These are phyloP conservation scores for Dianthus caryophyllus DNA, from an alignment of 148 eudicot genomes.

Conservation along the genomic window DNA sequence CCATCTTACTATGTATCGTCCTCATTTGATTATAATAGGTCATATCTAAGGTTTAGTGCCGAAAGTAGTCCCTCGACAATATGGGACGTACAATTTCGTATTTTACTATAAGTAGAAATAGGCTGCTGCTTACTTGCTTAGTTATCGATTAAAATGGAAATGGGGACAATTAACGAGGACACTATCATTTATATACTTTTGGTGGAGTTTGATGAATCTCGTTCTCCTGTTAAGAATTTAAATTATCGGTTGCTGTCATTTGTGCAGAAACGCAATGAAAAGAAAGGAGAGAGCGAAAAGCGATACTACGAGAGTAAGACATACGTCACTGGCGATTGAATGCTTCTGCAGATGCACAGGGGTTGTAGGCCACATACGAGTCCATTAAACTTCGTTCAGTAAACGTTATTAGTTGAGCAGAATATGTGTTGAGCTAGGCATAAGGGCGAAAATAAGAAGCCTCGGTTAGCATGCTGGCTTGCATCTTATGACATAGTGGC, in stretches of 20 bases:
- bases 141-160: too few relatives aligned
- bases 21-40: too few relatives aligned
- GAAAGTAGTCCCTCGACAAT: too few relatives aligned
- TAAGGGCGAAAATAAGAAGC: slow-evolving; percentile 12
- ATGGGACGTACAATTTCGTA: too few relatives aligned
- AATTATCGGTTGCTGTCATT: neutral
- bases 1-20: too few relatives aligned
- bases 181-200: neutral
- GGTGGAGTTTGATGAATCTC: neutral
- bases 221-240: neutral
- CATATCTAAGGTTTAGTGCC: too few relatives aligned
- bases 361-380: slow-evolving; percentile 19
- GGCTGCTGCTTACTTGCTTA: too few relatives aligned
- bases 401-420: slow-evolving; percentile 1
- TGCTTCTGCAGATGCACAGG: slow-evolving; percentile 2
- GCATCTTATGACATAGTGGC: neutral
- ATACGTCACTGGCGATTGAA: slow-evolving; percentile 60
- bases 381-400: slow-evolving; percentile 18
- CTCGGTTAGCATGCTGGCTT: too few relatives aligned
- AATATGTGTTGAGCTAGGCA: neutral
- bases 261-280: slow-evolving; percentile 90
- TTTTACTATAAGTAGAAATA: too few relatives aligned
- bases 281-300: slow-evolving; percentile 78
- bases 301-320: slow-evolving; percentile 75
- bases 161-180: too few relatives aligned